Evolutionary conservation across 2,329 filamentous ascomycete species (phyloP).

Genomic region (Capronia coronata): DNA sequence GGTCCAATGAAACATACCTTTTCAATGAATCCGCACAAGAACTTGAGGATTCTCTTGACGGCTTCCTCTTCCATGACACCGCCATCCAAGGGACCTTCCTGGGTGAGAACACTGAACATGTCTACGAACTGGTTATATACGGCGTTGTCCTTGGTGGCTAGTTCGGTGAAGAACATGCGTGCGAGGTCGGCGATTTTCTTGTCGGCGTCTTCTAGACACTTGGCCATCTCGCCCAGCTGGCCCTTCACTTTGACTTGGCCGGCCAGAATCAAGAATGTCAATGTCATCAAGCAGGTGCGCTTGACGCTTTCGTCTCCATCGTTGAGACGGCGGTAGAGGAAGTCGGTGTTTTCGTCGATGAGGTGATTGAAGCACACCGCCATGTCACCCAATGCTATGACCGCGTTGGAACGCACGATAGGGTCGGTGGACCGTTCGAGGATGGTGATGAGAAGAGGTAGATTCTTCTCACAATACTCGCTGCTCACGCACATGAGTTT

Average conservation of each 20-base stretch:
- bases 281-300: slow-evolving; percentile 93
- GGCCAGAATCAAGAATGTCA: slow-evolving; percentile 93
- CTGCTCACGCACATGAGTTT: slow-evolving; percentile 98
- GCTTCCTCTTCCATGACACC: slow-evolving; percentile 62
- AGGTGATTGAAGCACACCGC: slow-evolving; percentile 99
- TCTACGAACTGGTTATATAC: slow-evolving; percentile 99
- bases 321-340: slow-evolving; percentile 86
- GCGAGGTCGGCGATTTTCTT: slow-evolving; percentile 88
- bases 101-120: slow-evolving; percentile 90
- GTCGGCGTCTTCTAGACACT: slow-evolving; percentile 95
- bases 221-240: slow-evolving; percentile 97
- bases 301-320: slow-evolving; percentile 87
- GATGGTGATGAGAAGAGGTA: slow-evolving; percentile 92
- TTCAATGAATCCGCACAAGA: slow-evolving; percentile 91
- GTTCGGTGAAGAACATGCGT: slow-evolving; percentile 96
- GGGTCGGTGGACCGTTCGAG: slow-evolving; percentile 91
- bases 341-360: slow-evolving; percentile 98
- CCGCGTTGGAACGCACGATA: slow-evolving; percentile 89
- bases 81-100: slow-evolving; percentile 59
- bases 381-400: slow-evolving; percentile 97
- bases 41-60: slow-evolving; percentile 80
- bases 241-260: slow-evolving; percentile 99
- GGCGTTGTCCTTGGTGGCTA: slow-evolving; percentile 96
- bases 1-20: slow-evolving; percentile 71
- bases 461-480: slow-evolving; percentile 90